Evolutionary conservation across 768 basidiomycete genomes (phyloP).

Genomic region (Podaxis sp.): DNA sequence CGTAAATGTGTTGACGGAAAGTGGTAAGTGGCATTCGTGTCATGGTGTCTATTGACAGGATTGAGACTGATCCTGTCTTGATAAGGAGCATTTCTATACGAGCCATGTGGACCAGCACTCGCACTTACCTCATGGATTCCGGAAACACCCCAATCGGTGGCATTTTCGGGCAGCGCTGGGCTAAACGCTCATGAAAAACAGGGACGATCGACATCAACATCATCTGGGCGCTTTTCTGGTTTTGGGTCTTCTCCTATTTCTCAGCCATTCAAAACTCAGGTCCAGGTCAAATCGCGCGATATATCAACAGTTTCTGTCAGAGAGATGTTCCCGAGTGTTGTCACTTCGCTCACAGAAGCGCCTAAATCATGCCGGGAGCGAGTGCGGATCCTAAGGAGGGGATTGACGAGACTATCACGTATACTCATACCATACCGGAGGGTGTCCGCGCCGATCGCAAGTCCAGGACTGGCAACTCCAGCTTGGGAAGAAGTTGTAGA

Average conservation of each 20-base stretch:
- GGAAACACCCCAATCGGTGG: slow-evolving; percentile 22
- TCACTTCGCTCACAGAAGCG: not conserved
- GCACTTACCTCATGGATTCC: slow-evolving; percentile 33
- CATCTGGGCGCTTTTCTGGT: not conserved
- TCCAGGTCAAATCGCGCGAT: not conserved
- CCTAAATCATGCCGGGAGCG: not conserved
- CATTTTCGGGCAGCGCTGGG: slow-evolving; percentile 10
- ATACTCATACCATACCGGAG: not conserved
- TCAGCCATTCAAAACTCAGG: not conserved
- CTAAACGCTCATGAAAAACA: not conserved
- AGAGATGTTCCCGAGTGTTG: not conserved
- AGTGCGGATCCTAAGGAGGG: not conserved
- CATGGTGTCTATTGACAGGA: not conserved
- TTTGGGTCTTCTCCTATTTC: not conserved
- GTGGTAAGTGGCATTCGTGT: not conserved
- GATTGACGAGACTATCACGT: slow-evolving; percentile 3
- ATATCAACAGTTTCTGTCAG: not conserved
- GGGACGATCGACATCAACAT: not conserved
- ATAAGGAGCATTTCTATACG: not conserved
- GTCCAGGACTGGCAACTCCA: not conserved
- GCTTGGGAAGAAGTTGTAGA: too few relatives aligned
- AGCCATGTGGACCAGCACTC: slow-evolving; percentile 24
- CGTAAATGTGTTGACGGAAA: not conserved
- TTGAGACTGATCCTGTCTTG: not conserved
- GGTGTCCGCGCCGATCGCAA: not conserved